Base-by-base conservation (phyloP, 2,329 filamentous ascomycete species). In the Mariannaea elegans region DNA sequence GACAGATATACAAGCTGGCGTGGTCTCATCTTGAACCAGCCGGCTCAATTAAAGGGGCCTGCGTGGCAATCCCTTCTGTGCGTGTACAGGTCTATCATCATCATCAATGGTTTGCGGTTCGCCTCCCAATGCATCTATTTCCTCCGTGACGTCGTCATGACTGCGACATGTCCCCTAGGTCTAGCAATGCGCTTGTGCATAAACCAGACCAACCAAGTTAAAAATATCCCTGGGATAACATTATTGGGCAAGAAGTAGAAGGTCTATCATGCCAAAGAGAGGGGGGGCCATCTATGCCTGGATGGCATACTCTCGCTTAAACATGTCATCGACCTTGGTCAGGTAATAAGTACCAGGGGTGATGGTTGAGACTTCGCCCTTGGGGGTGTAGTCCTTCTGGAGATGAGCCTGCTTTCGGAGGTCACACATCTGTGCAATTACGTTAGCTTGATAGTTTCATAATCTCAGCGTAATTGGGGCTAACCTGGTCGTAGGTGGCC, bases 331-430 rank as follows among this genome's bases (percentile, higher is more conserved):
- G 46, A 95, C 85, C 76, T 89, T 88, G 73, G 87, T 87, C 59
- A 95, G 84, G 81, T 94, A 95, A 82, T 94, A 95, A 19, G 88
- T 87, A 59, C 87, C 89, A 60, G 84, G 78, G 61, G 76, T 74
- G 57, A 95, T 84, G 67, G 86, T 90, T 44, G 90, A 89, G 24
- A 83, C 73, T 52, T 87, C 87, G 58, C 92, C 92, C 71, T 83
- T 77, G 62, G 92, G 92, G 65, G 81, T 86, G 80, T 87, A 95
- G 81, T 87, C 81, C 83, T 94, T 94, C 82, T 93, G 86, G 65
- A 94, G 82, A 76, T 95, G 92, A 55, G 91, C 92, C 78, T 93
- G 86, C 80, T 95, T 90, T 75, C 92, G 90, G 68, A 94, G 84
- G 56, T 90, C 81, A 80, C 92, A 94, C 84, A 93, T 90, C 87